Evolutionary conservation across 192 early-diverging fungal species (phyloP), one percentile per base, ranked within the genome.

Genomic region (Piromyces finnis): DNA sequence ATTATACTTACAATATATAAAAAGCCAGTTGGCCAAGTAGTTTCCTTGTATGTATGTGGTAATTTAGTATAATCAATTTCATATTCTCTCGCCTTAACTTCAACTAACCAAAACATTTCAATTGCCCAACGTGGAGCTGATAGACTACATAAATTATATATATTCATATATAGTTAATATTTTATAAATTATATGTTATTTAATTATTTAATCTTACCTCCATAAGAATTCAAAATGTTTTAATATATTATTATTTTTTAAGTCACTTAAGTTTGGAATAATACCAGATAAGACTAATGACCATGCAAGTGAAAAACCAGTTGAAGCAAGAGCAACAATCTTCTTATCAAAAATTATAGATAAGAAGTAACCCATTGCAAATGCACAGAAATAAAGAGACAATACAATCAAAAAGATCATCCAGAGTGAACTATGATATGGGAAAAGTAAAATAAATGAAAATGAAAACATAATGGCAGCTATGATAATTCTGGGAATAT

Each of bases 91-190:
- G 87, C 84, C 18, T 82, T 68, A 15, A 90, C 79, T 79, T 92
- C 91, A 41, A 84, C 83, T 59, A 92, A 78, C 78, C 87, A 92
- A 18, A 86, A 83, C 22, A 91, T 86, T 77, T 92, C 91, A 80
- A 92, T 88, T 5, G 87, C 87, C 84, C 88, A 92, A 29, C 91
- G 84, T 22, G 89, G 91, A 5, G 91, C 89, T 27, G 89, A 90
- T 13, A 89, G 81, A 51, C 41, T 51, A 22, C 22, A 17, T 51
- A 39, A n/a, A n/a, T n/a, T n/a, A n/a, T n/a, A n/a, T n/a, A n/a
- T n/a, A n/a, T n/a, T n/a, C n/a, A n/a, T n/a, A n/a, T n/a, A n/a
- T n/a, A n/a, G n/a, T n/a, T n/a, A n/a, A n/a, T n/a, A n/a, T n/a
- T n/a, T n/a, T n/a, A n/a, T n/a, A n/a, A n/a, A n/a, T n/a, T n/a